These are phyloP conservation scores for Boletus pseudo-olivaceus DNA, from an alignment of 768 basidiomycete species.

Conservation along the genomic window DNA sequence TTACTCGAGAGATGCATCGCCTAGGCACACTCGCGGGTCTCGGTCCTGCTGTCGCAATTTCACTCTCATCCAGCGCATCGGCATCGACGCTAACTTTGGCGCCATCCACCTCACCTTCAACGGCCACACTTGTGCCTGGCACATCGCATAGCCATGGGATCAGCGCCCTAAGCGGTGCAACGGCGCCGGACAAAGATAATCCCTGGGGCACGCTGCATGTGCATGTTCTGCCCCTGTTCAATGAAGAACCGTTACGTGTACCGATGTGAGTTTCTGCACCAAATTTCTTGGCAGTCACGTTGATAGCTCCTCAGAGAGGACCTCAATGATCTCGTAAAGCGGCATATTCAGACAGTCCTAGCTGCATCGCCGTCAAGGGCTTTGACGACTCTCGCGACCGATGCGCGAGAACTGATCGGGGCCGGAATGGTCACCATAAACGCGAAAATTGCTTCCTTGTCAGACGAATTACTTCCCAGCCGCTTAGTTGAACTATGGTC, in stretches of 20 bases:
- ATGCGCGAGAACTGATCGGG: constrained; percentile 78
- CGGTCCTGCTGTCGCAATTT: constrained; percentile 40
- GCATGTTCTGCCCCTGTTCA: constrained; percentile 87
- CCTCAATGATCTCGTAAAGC: constrained; percentile 75
- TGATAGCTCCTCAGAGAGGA: constrained; percentile 62
- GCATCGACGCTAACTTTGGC: constrained; percentile 43
- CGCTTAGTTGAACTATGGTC: constrained; percentile 87
- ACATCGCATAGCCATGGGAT: constrained; percentile 33
- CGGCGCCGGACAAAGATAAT: constrained; percentile 49
- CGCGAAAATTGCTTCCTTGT: constrained; percentile 70
- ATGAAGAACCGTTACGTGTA: constrained; percentile 79
- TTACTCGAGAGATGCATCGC: constrained; percentile 83
- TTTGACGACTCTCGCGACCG: constrained; percentile 67
- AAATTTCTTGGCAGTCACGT: background rate
- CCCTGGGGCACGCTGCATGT: constrained; percentile 86
- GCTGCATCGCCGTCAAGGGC: constrained; percentile 73
- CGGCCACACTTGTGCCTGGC: constrained; percentile 28
- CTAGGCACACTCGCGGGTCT: constrained; percentile 61
- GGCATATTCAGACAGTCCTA: constrained; percentile 72
- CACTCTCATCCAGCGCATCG: constrained; percentile 42
- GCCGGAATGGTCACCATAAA: constrained; percentile 92
- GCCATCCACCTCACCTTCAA: constrained; percentile 40
- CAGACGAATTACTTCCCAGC: constrained; percentile 73
- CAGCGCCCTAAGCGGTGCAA: constrained; percentile 12
- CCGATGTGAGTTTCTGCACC: constrained; percentile 59